Evolutionary conservation across 768 basidiomycete genomes (phyloP), one percentile per base, ranked within the genome.

Genomic region (Tulasnella sp.): DNA sequence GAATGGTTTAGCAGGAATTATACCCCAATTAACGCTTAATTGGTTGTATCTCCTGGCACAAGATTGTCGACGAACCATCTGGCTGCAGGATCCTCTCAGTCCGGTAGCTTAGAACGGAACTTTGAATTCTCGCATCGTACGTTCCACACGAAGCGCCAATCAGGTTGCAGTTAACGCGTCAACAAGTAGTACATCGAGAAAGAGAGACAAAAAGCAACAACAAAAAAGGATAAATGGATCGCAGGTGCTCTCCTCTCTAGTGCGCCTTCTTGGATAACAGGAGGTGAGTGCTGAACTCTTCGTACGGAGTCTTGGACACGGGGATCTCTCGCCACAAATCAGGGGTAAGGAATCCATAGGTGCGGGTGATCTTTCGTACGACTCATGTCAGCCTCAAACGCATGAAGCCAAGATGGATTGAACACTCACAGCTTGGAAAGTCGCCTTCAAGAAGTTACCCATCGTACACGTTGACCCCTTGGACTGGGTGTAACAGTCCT

Each of bases 371-470:
- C 93, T 86, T 63, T 7, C 62, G 62, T 56, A 2, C 42, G 11
- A 41, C 53, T 7, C 14, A 36, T 3, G 40, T 17, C 2, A n/a
- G n/a, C n/a, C 27, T 32, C n/a, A 17, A 4, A 27, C 25, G 12
- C 9, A 32, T 17, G n/a, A 31, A 11, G 53, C 27, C n/a, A 12
- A 56, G 12, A 14, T 11, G 19, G 40, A 57, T 19, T n/a, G 17
- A 21, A 51, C 1, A 76, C 86, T 50, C 70, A 92, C 87, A 35
- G 89, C 87, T 67, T 80, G 85, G 67, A 96, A 93, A 49, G 91
- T 93, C 54, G 92, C 93, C 74, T 97, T 96, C 75, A 96, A 82
- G 81, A 98, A 94, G 76, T 94, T 94, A 68, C 90, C 90, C 89
- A 92, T 92, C 59, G 96, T 99, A 25, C 94, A 92, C 43, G 96